phyloP scores from a whole-genome alignment of 2,329 filamentous ascomycete genomes.

The Chaetomiaceae sp. region DNA sequence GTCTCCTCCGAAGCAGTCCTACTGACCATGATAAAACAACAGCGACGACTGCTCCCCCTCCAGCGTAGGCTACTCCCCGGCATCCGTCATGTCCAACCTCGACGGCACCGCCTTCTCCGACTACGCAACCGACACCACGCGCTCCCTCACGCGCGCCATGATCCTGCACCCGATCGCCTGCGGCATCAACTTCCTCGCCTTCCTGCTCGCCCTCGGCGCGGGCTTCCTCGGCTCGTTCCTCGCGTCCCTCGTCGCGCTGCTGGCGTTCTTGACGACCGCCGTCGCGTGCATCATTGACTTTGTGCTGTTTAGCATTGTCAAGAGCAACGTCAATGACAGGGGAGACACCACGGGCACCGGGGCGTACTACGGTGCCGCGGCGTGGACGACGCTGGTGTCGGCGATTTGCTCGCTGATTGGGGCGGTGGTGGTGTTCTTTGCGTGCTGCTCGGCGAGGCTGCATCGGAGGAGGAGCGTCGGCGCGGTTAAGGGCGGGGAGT shows the following conservation, averaged over 20 bases:
- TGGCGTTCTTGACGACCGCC: slow-evolving; percentile 47
- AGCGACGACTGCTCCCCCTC: slow-evolving; percentile 46
- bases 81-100: slow-evolving; percentile 38
- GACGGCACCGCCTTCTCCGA: slow-evolving; percentile 39
- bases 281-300: slow-evolving; percentile 54
- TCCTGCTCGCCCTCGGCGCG: slow-evolving; percentile 50
- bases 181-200: slow-evolving; percentile 54
- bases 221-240: slow-evolving; percentile 49
- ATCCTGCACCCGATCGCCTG: slow-evolving; percentile 59
- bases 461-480: slow-evolving; percentile 30
- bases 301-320: slow-evolving; percentile 51
- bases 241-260: slow-evolving; percentile 44
- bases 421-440: slow-evolving; percentile 55
- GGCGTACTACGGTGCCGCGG: slow-evolving; percentile 50
- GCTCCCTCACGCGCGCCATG: slow-evolving; percentile 54
- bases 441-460: slow-evolving; percentile 47
- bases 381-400: slow-evolving; percentile 57
- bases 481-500: slow-evolving; percentile 14
- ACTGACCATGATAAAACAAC: slow-evolving; percentile 9
- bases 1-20: not conserved
- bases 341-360: slow-evolving; percentile 30
- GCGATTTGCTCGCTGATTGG: slow-evolving; percentile 53
- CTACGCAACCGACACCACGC: slow-evolving; percentile 41
- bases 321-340: slow-evolving; percentile 47
- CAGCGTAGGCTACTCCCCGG: slow-evolving; percentile 54